Evolutionary conservation across 352 stramenopile genomes (phyloP).

Genomic region (Chrysophaeum taylorii): DNA sequence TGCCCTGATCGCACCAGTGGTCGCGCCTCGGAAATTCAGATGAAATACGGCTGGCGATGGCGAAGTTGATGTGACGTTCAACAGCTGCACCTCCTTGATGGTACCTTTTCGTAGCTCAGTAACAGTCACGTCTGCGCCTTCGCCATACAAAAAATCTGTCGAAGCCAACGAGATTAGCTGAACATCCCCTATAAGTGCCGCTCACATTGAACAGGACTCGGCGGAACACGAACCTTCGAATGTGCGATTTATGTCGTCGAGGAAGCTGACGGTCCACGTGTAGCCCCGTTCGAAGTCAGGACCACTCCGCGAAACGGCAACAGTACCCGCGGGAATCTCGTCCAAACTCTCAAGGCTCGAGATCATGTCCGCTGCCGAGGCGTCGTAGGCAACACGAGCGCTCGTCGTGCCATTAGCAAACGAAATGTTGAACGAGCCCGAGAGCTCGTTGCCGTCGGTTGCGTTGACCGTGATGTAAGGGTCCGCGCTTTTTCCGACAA

Average conservation of each 20-base stretch:
- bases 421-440: slow-evolving; percentile 33
- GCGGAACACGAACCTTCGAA: background rate
- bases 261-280: slow-evolving; percentile 85
- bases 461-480: slow-evolving; percentile 20
- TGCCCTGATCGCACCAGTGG: slow-evolving; percentile 66
- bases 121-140: slow-evolving; percentile 24
- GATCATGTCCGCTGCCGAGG: slow-evolving; percentile 53
- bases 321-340: slow-evolving; percentile 29
- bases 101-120: slow-evolving; percentile 48
- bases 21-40: slow-evolving; percentile 43
- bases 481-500: background rate
- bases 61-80: slow-evolving; percentile 28
- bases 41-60: slow-evolving; percentile 39
- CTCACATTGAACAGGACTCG: slow-evolving; percentile 19
- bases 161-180: slow-evolving; percentile 18
- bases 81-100: slow-evolving; percentile 48
- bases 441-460: slow-evolving; percentile 38
- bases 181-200: slow-evolving; percentile 34
- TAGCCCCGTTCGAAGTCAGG: slow-evolving; percentile 70
- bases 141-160: background rate
- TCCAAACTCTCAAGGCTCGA: slow-evolving; percentile 37
- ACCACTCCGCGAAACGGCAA: slow-evolving; percentile 38
- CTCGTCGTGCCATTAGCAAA: slow-evolving; percentile 41
- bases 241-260: slow-evolving; percentile 38
- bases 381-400: slow-evolving; percentile 54